A percentile compares a stretch with the other conserved stretches of the same genome.
phyloP scores from a whole-genome alignment of 140 eudicot genomes.

The Flaveria floridana region DNA sequence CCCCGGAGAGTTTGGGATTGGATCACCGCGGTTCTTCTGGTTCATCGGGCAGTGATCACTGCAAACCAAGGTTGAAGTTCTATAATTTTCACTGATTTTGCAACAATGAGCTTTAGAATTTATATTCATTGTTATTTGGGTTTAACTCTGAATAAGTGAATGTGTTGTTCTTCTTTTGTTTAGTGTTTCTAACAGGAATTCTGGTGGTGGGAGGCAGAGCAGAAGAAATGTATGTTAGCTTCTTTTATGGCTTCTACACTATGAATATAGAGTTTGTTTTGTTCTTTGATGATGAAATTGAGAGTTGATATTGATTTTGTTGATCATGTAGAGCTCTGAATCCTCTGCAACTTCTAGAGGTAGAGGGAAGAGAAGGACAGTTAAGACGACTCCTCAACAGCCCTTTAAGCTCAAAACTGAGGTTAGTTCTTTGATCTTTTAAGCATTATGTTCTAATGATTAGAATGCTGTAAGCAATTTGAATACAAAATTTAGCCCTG shows the following conservation, averaged over 20 bases:
- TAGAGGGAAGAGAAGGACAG: conserved; percentile 59
- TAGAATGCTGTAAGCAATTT: conserved; percentile 3
- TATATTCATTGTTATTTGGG: neutral
- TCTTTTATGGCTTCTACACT: neutral
- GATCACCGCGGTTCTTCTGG: conserved; percentile 44
- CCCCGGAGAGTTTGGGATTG: conserved; percentile 79
- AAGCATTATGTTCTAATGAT: neutral
- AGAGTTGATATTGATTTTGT: neutral
- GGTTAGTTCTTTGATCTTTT: conserved; percentile 40
- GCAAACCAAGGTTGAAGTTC: conserved; percentile 62
- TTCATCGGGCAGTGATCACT: conserved; percentile 55
- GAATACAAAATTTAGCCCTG: neutral
- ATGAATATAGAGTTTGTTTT: conserved; percentile 6
- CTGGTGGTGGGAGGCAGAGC: conserved; percentile 62
- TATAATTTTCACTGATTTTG: neutral
- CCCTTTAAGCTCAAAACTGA: conserved; percentile 89
- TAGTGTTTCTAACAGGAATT: conserved; percentile 51
- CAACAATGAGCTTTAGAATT: no score
- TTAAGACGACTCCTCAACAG: conserved; percentile 58
- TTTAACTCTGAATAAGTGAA: conserved; percentile 15
- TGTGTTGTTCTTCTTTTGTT: conserved; percentile 15
- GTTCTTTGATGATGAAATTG: conserved; percentile 16
- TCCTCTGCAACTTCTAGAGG: conserved; percentile 59
- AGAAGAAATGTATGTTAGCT: conserved; percentile 67
- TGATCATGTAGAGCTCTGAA: conserved; percentile 57